These are phyloP conservation scores for Hydrangea macrophylla DNA, from an alignment of 148 eudicot species.

Conservation along the genomic window DNA sequence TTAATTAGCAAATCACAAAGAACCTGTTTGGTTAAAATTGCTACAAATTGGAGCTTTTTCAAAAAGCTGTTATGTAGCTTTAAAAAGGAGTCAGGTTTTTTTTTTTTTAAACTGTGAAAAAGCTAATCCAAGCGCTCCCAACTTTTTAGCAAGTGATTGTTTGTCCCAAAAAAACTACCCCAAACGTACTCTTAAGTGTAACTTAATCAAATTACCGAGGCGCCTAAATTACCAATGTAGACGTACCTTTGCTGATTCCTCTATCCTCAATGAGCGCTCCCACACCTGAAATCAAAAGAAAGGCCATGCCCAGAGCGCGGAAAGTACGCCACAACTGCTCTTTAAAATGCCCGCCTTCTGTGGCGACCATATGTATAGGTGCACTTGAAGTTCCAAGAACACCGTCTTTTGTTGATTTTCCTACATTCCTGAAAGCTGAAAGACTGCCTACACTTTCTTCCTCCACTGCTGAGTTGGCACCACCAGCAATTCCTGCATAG, in stretches of 20 bases:
- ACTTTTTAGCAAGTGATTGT: no score
- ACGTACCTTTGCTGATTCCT: slow-evolving; percentile 94
- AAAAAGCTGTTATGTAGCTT: no score
- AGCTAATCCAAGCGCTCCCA: no score
- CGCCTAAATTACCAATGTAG: neutral
- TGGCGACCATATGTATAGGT: slow-evolving; percentile 87
- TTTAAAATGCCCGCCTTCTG: slow-evolving; percentile 88
- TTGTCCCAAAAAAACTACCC: no score
- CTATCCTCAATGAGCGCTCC: slow-evolving; percentile 96
- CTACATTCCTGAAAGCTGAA: slow-evolving; percentile 68
- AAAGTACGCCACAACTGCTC: slow-evolving; percentile 96
- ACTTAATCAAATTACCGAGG: neutral
- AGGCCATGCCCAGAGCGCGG: slow-evolving; percentile 78
- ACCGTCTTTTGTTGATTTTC: slow-evolving; percentile 71
- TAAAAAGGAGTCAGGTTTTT: no score
- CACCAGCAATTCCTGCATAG: slow-evolving; percentile 47
- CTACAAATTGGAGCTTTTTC: no score
- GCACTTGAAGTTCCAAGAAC: slow-evolving; percentile 87
- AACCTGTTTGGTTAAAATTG: no score
- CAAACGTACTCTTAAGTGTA: no score
- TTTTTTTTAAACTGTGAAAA: no score
- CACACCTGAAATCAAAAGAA: slow-evolving; percentile 83
- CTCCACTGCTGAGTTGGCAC: slow-evolving; percentile 32
- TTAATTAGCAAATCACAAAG: neutral
- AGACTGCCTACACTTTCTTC: slow-evolving; percentile 64